Conservation (phyloP, 441 rosid genomes). For the Euphorbia corollata region DNA sequence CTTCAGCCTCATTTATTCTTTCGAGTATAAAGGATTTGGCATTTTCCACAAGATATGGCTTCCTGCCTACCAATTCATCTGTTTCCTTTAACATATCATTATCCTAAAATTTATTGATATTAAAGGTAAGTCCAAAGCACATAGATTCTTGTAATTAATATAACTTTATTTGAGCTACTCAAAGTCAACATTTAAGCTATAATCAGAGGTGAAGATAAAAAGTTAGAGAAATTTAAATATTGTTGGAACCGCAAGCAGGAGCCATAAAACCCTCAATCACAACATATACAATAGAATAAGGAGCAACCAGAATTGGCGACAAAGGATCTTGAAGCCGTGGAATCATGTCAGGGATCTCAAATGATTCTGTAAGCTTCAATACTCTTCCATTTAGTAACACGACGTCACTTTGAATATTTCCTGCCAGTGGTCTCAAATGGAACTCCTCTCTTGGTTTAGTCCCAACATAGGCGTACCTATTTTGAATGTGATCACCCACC, state of each 20-base stretch:
- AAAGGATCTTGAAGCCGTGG: not conserved
- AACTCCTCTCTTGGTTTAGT: conserved; percentile 44
- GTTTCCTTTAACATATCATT: no score
- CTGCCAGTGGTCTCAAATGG: conserved; percentile 48
- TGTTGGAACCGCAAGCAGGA: not conserved
- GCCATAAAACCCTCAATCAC: not conserved
- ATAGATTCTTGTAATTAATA: no score
- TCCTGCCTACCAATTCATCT: no score
- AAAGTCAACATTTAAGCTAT: no score
- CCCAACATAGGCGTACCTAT: not conserved
- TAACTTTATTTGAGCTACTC: no score
- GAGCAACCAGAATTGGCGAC: conserved; percentile 29
- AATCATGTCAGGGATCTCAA: not conserved
- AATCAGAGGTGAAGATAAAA: no score
- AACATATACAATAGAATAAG: conserved; percentile 36
- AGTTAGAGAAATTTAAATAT: not conserved
- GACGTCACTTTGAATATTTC: conserved; percentile 47
- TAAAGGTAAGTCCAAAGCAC: no score
- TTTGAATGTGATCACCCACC: conserved; percentile 14
- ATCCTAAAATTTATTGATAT: no score
- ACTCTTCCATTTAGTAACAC: conserved; percentile 18
- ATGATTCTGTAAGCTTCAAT: not conserved
- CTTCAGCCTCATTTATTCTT: no score
- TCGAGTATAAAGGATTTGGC: no score
- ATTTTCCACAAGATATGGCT: no score